These are phyloP conservation scores for Misopates orontium DNA, from an alignment of 257 asterid genomes.

Conservation along the genomic window DNA sequence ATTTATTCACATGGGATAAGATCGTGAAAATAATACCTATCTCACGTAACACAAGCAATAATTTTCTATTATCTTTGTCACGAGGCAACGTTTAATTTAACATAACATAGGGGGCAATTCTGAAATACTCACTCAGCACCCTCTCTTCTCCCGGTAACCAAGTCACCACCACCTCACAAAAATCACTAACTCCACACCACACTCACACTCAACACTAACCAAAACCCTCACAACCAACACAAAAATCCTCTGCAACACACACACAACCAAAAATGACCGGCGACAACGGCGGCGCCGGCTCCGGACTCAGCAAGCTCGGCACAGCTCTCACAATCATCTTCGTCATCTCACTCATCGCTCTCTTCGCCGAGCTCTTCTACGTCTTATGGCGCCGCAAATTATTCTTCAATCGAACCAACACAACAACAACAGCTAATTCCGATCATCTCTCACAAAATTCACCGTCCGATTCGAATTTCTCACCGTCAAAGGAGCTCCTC, in stretches of 20 bases:
- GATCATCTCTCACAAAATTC: constrained; percentile 29
- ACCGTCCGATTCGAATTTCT: constrained; percentile 30
- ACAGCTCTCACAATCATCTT: constrained; percentile 44
- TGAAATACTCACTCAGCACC: too few relatives aligned
- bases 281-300: constrained; percentile 31
- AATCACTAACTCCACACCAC: too few relatives aligned
- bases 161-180: constrained; percentile 19
- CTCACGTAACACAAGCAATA: too few relatives aligned
- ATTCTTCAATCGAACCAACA: constrained; percentile 38
- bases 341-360: constrained; percentile 40
- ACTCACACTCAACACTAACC: not conserved
- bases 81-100: too few relatives aligned
- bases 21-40: too few relatives aligned
- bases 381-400: constrained; percentile 60
- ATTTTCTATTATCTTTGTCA: too few relatives aligned
- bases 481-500: constrained; percentile 52
- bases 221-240: not conserved
- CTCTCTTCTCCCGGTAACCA: constrained; percentile 22
- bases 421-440: not conserved
- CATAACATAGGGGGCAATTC: too few relatives aligned
- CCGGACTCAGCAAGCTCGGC: constrained; percentile 52
- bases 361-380: constrained; percentile 45
- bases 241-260: not conserved
- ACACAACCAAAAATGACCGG: constrained; percentile 28
- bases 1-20: too few relatives aligned